A percentile compares a stretch with the other conserved stretches of the same genome.
These are phyloP conservation scores for Paspalum notatum DNA, from an alignment of 176 grass and related monocot genomes.

Conservation along the genomic window DNA sequence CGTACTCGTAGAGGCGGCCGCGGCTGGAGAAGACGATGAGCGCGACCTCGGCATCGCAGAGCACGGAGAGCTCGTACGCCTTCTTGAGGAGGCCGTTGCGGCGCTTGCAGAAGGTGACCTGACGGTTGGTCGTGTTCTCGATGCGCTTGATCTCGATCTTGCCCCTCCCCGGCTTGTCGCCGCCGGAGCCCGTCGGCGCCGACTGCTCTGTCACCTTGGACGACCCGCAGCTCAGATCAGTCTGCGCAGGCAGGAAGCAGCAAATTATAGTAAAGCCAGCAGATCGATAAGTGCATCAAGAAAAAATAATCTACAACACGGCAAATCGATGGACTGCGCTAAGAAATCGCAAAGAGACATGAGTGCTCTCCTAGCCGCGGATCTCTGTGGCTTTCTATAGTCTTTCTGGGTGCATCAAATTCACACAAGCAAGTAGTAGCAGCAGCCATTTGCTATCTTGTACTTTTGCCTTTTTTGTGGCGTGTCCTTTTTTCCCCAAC, in stretches of 20 bases:
- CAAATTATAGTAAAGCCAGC: neutral
- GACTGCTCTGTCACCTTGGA: slow-evolving; percentile 20
- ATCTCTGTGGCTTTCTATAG: neutral
- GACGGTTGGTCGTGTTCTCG: slow-evolving; percentile 78
- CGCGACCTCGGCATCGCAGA: slow-evolving; percentile 78
- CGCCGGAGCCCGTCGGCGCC: slow-evolving; percentile 20
- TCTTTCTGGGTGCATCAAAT: neutral
- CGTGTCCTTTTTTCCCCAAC: neutral
- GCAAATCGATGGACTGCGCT: neutral
- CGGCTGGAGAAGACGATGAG: slow-evolving; percentile 86
- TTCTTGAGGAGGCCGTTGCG: slow-evolving; percentile 88
- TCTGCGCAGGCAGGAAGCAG: slow-evolving; percentile 11
- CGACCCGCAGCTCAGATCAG: slow-evolving; percentile 45
- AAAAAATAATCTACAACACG: neutral
- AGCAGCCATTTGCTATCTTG: slow-evolving; percentile 14
- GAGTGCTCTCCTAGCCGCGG: no score
- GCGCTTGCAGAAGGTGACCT: slow-evolving; percentile 92
- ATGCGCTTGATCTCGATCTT: slow-evolving; percentile 90
- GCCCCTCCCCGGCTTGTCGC: slow-evolving; percentile 65
- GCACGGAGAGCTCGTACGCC: slow-evolving; percentile 78
- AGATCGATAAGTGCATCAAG: slow-evolving; percentile 10
- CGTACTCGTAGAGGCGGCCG: slow-evolving; percentile 81
- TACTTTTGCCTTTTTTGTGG: slow-evolving; percentile 27
- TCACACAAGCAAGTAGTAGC: neutral
- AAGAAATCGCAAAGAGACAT: neutral